phyloP scores from a whole-genome alignment of 2,329 filamentous ascomycete genomes.

The Talaromyces sp. region DNA sequence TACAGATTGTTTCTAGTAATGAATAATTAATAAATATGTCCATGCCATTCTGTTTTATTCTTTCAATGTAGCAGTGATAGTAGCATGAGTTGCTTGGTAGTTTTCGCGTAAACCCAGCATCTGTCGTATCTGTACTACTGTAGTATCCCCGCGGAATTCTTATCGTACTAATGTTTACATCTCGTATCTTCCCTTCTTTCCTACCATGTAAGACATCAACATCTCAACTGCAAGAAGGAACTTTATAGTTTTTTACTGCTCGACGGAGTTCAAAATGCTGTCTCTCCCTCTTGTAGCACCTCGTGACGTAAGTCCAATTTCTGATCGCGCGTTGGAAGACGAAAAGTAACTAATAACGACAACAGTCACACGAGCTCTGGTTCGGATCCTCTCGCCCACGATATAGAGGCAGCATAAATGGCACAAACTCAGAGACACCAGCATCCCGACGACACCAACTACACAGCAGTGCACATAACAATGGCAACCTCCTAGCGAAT shows the following conservation, averaged over 20 bases:
- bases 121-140: no score
- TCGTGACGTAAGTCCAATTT: conserved; percentile 15
- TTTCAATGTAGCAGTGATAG: no score
- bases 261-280: conserved; percentile 29
- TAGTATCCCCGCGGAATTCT: no score
- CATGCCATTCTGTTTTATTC: no score
- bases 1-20: no score
- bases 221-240: neutral
- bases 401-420: conserved; percentile 19
- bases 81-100: neutral
- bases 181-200: no score
- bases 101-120: neutral
- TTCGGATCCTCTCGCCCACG: conserved; percentile 59
- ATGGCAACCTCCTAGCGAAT: neutral
- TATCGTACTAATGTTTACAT: no score
- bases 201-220: no score
- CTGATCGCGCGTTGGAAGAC: neutral
- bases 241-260: conserved; percentile 18
- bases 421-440: conserved; percentile 15
- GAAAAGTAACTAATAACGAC: neutral
- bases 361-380: conserved; percentile 67
- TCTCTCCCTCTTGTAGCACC: conserved; percentile 10
- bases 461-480: neutral
- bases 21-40: no score
- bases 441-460: conserved; percentile 19